A percentile compares a stretch with the other conserved stretches of the same genome.
Conservation (phyloP, 768 basidiomycete species). For the Lentinula detonsa region DNA sequence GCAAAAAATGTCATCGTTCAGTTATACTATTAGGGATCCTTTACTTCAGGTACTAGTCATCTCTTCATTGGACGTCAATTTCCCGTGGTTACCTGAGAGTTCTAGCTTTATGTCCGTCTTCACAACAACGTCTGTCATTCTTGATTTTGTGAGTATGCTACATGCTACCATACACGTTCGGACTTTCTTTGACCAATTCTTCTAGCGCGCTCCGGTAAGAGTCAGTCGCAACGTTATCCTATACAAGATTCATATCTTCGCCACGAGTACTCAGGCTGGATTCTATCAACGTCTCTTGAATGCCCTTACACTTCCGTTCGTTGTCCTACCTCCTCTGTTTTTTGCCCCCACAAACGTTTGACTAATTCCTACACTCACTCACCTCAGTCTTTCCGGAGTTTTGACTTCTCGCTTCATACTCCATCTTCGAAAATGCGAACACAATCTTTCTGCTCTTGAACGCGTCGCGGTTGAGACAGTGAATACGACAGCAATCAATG, state of each 20-base stretch:
- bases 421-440: constrained; percentile 5
- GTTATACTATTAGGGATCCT: constrained; percentile 14
- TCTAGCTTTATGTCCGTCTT: constrained; percentile 17
- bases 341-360: neutral
- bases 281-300: constrained; percentile 22
- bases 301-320: constrained; percentile 20
- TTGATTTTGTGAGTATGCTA: constrained; percentile 17
- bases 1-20: neutral
- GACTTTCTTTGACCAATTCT: neutral
- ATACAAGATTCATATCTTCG: neutral
- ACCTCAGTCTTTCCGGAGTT: constrained; percentile 1
- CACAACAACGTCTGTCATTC: constrained; percentile 17
- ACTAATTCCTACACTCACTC: no score
- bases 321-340: neutral
- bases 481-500: neutral
- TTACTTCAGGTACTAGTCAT: constrained; percentile 20
- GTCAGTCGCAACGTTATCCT: neutral
- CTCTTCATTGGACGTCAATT: neutral
- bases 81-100: neutral
- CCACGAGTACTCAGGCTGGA: constrained; percentile 12
- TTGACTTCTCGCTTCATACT: constrained; percentile 5
- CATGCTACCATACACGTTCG: neutral
- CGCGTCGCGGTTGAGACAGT: neutral
- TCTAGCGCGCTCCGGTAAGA: constrained; percentile 15
- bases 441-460: neutral